Evolutionary conservation across 2,329 filamentous ascomycete species (phyloP).

Genomic region (Aaosphaeria arxii): DNA sequence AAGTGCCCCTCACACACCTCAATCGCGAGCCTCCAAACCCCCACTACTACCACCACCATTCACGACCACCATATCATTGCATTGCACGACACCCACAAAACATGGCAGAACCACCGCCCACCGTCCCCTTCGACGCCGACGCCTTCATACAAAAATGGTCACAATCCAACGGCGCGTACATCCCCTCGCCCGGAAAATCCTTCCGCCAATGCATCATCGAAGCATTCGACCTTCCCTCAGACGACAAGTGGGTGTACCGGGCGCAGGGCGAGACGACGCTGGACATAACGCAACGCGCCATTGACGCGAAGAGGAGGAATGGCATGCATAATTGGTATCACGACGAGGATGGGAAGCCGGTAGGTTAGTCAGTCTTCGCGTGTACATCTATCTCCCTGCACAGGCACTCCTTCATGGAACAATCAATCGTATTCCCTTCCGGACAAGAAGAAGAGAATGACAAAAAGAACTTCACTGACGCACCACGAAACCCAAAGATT

Average conservation of each 20-base stretch:
- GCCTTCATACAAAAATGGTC: conserved; percentile 44
- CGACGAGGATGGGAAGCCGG: conserved; percentile 38
- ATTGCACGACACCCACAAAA: neutral
- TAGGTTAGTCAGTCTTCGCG: conserved; percentile 7
- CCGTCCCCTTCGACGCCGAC: conserved; percentile 43
- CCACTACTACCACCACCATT: neutral
- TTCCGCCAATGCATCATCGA: conserved; percentile 46
- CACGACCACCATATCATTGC: neutral
- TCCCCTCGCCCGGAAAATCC: conserved; percentile 13
- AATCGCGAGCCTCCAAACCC: too few relatives aligned
- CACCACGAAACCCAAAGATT: conserved; percentile 4
- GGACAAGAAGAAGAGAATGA: too few relatives aligned
- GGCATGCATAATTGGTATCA: conserved; percentile 53
- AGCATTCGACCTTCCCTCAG: conserved; percentile 45
- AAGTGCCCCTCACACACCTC: too few relatives aligned
- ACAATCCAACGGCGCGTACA: conserved; percentile 28
- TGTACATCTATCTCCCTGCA: neutral
- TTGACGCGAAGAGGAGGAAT: conserved; percentile 45
- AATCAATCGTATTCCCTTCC: too few relatives aligned
- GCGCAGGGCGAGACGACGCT: conserved; percentile 52
- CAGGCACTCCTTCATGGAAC: neutral
- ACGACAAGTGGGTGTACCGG: conserved; percentile 51
- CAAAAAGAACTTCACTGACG: neutral
- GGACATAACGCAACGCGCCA: conserved; percentile 47
- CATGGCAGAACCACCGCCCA: neutral